Conservation (phyloP, 345 rosid species). For the Eucalyptus marginata region DNA sequence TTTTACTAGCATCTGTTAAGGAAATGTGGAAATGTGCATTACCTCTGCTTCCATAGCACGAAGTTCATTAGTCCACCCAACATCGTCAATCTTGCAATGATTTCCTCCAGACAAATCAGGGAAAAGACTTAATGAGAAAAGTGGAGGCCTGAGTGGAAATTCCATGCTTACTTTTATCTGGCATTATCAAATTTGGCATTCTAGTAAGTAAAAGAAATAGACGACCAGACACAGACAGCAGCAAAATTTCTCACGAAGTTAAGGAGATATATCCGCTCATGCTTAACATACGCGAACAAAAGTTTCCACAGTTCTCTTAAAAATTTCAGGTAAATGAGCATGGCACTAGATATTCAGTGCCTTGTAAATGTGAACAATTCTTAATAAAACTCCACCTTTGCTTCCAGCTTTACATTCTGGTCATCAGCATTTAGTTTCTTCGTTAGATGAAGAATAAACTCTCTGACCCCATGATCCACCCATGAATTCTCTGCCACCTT, state of each 20-base stretch:
- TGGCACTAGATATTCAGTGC: background rate
- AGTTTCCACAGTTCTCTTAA: background rate
- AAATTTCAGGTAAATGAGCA: background rate
- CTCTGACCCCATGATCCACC: slow-evolving; percentile 62
- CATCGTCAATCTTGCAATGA: slow-evolving; percentile 4
- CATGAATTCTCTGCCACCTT: slow-evolving; percentile 40
- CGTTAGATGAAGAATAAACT: slow-evolving; percentile 48
- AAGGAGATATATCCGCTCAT: background rate
- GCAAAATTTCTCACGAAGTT: background rate
- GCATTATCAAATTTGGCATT: slow-evolving; percentile 2
- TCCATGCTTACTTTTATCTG: slow-evolving; percentile 78
- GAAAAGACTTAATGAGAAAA: slow-evolving; percentile 42
- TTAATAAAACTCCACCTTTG: slow-evolving; percentile 36
- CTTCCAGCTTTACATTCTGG: slow-evolving; percentile 46
- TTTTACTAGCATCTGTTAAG: background rate
- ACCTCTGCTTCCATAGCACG: slow-evolving; percentile 94
- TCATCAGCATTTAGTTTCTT: slow-evolving; percentile 33
- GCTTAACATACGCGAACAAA: background rate
- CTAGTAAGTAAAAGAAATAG: background rate
- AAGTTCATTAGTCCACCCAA: slow-evolving; percentile 58
- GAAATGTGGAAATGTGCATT: background rate
- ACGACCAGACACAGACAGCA: background rate
- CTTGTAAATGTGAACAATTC: background rate
- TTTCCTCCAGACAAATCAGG: slow-evolving; percentile 14
- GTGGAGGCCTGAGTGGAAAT: slow-evolving; percentile 87